A percentile compares a stretch with the other conserved stretches of the same genome.
Evolutionary conservation across 805 yeast genomes (phyloP).

Genomic region (Candida rishiriensis): DNA sequence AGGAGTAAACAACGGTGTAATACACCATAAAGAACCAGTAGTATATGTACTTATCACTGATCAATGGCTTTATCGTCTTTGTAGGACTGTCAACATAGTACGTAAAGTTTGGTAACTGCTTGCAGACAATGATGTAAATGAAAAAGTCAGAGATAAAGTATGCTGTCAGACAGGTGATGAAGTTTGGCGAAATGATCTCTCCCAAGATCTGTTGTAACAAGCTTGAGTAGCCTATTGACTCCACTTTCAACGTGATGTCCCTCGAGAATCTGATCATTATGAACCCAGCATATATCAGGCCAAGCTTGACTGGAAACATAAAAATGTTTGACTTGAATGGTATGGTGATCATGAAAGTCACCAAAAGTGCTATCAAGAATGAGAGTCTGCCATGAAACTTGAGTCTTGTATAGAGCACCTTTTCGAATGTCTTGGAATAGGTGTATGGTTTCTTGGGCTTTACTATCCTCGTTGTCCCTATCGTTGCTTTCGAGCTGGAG

Average conservation of each 20-base stretch:
- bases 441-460: slow-evolving; percentile 16
- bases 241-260: slow-evolving; percentile 24
- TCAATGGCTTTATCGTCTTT: slow-evolving; percentile 36
- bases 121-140: slow-evolving; percentile 15
- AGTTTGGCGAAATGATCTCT: slow-evolving; percentile 20
- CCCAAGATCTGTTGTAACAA: slow-evolving; percentile 24
- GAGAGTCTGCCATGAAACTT: slow-evolving; percentile 26
- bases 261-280: slow-evolving; percentile 26
- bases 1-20: slow-evolving; percentile 41
- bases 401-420: slow-evolving; percentile 24
- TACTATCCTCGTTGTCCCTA: background rate
- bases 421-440: slow-evolving; percentile 21
- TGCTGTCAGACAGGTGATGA: slow-evolving; percentile 17
- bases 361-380: slow-evolving; percentile 15
- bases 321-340: slow-evolving; percentile 18
- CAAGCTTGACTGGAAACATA: slow-evolving; percentile 23
- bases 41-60: slow-evolving; percentile 42
- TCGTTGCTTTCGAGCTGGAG: background rate
- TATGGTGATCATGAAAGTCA: slow-evolving; percentile 18
- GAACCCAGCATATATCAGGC: slow-evolving; percentile 26
- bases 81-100: slow-evolving; percentile 31
- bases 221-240: slow-evolving; percentile 21
- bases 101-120: slow-evolving; percentile 20
- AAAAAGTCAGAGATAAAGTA: slow-evolving; percentile 18
- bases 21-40: slow-evolving; percentile 43